Evolutionary conservation across 2,329 filamentous ascomycete species (phyloP), one percentile per base, ranked within the genome.

Genomic region (Colletotrichum spinosum): DNA sequence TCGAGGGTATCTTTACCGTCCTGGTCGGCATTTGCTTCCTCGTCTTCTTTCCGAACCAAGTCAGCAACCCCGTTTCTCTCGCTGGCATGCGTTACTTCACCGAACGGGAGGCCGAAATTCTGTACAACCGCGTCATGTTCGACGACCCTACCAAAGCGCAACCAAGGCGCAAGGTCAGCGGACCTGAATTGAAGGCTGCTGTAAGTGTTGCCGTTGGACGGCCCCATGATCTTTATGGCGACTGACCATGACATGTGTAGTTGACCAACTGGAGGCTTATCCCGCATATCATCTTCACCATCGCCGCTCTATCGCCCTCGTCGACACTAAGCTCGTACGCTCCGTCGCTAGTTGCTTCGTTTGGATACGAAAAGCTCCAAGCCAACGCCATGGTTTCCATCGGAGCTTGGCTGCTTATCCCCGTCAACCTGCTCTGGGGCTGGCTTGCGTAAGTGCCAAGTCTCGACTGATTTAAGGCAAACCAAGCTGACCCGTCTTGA

Each of bases 1-100:
- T 78, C 15, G 77, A 80, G 65, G 78, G 78, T 2, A 69, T 78
- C 6, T 75, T 79, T 38, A 80, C 78, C 13, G 67, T 79, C 2
- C 54, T 73, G 5, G 72, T 74, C 37, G 76, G 75, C 12, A 46
- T 77, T 33, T 48, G 72, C 8, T 78, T 79, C 55, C 59, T 77
- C 17, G 49, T 63, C 7, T 63, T 74, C 25, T 77, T 79, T 49
- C 77, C 77, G 1, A 65, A 69, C 8, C 69, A 70, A 34, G 61
- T 72, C 8, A 63, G 51, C 46, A 74, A 75, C 9, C 76, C 76
- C 0, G 70, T 75, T 2, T 78, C 74, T 0, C 54, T 77, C 15
- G 35, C 76, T 1, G 72, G 73, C 2, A 49, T 74, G 34, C 69
- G 71, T 7, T 73, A 73, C 58, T 79, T 79, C 52, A 75, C 65